Base-by-base conservation (phyloP, 345 rosid species). In the Eucalyptus pumila region DNA sequence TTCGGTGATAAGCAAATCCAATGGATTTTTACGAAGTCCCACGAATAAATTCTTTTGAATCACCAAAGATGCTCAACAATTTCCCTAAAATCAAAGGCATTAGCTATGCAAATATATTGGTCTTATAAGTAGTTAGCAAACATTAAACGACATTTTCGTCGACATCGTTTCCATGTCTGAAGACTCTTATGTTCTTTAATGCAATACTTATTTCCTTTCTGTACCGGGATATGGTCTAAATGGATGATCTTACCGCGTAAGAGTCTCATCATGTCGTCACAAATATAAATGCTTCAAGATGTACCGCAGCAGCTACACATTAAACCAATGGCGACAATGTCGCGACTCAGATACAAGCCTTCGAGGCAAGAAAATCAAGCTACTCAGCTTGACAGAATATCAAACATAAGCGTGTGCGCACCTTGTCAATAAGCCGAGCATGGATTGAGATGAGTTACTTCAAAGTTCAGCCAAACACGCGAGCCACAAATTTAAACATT, bases 351-450 rank as follows among this genome's bases (percentile, higher is more conserved):
- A 0, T 30, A 65, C 72, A n/a, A 65, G 10, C 14, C 76, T 65
- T 65, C 76, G 37, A 7, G 37, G 76, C 76, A 65, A 65, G 76
- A 65, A 65, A 14, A 65, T 65, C 37, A 4, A 65, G 21, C 76
- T 2, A 14, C 37, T n/a, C 76, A n/a, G 76, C 9, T n/a, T 65
- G 76, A 65, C 34, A n/a, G 76, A 14, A n/a, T n/a, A 65, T 2
- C 34, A 14, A 65, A n/a, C 76, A n/a, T 65, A n/a, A n/a, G 40
- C 76, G 2, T 0, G 8, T 0, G 8, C 1, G 2, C 76, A n/a
- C 21, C 21, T n/a, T 1, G 11, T 14, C 0, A n/a, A n/a, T n/a
- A n/a, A n/a, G 76, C 76, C 3, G 11, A 34, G 37, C 11, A 65
- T n/a, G 3, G 76, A 65, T n/a, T n/a, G 11, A 65, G 76, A n/a